These are phyloP conservation scores for Ophiobolus disseminans DNA, from an alignment of 2,329 filamentous ascomycete genomes.

Conservation along the genomic window DNA sequence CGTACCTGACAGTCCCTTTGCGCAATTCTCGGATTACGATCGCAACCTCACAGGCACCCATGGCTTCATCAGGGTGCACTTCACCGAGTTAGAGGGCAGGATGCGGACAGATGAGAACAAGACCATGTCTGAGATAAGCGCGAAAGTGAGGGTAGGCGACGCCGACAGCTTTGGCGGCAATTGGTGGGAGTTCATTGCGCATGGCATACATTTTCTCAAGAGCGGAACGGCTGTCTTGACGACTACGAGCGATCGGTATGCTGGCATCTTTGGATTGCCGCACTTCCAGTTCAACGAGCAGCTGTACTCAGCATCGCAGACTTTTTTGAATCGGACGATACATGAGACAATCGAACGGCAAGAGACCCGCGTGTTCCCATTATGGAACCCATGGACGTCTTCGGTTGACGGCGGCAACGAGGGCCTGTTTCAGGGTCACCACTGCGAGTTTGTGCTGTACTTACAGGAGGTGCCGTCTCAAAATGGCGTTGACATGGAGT, in stretches of 20 bases:
- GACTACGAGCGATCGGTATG: constrained; percentile 86
- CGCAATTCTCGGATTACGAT: constrained; percentile 67
- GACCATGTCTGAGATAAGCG: constrained; percentile 71
- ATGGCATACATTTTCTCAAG: constrained; percentile 86
- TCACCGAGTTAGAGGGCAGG: constrained; percentile 62
- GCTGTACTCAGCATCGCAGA: constrained; percentile 56
- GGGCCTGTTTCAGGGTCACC: constrained; percentile 71
- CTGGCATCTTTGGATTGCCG: constrained; percentile 88
- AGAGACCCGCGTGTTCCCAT: constrained; percentile 62
- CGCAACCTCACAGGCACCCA: constrained; percentile 77
- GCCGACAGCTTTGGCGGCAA: constrained; percentile 68
- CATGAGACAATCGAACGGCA: constrained; percentile 71
- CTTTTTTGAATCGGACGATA: constrained; percentile 76
- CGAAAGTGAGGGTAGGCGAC: constrained; percentile 75
- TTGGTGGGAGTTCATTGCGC: constrained; percentile 79
- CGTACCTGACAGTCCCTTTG: constrained; percentile 71
- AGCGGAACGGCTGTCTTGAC: constrained; percentile 81
- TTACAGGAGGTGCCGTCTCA: constrained; percentile 66
- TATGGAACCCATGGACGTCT: constrained; percentile 76
- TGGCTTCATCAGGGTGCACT: constrained; percentile 72
- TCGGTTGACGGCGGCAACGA: constrained; percentile 64
- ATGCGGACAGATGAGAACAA: constrained; percentile 41
- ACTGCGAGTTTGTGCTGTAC: constrained; percentile 90
- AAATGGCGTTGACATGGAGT: constrained; percentile 50
- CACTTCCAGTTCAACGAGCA: constrained; percentile 73